phyloP scores from a whole-genome alignment of 2,329 filamentous ascomycete species.

The Ceratocystis colombiana region DNA sequence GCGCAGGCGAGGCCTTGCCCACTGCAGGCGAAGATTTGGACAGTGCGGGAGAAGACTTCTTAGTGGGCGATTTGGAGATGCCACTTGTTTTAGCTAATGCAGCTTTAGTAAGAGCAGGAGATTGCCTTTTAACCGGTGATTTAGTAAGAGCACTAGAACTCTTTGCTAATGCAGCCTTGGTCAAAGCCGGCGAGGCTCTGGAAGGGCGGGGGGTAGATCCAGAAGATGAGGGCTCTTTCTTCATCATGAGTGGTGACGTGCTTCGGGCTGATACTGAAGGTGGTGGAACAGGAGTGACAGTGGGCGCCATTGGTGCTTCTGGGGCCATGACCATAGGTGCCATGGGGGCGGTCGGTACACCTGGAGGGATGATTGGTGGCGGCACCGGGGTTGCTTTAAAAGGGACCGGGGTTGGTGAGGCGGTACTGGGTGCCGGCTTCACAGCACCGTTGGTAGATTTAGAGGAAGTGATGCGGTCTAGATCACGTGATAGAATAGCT shows the following conservation, averaged over 20 bases:
- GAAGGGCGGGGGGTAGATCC: slow-evolving; percentile 2
- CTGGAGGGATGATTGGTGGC: slow-evolving; percentile 20
- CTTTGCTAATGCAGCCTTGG: slow-evolving; percentile 15
- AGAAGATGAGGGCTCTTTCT: slow-evolving; percentile 21
- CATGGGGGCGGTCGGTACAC: slow-evolving; percentile 13
- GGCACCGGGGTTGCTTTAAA: slow-evolving; percentile 23
- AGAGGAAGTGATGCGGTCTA: slow-evolving; percentile 27
- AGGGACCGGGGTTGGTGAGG: slow-evolving; percentile 3
- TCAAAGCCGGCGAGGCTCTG: slow-evolving; percentile 19
- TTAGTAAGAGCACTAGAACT: not conserved
- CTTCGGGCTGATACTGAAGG: slow-evolving; percentile 12
- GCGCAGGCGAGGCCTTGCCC: slow-evolving; percentile 19
- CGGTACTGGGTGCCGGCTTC: slow-evolving; percentile 20
- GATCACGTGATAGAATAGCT: slow-evolving; percentile 32
- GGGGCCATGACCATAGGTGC: slow-evolving; percentile 23
- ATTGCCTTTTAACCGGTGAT: slow-evolving; percentile 20
- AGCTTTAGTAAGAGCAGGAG: slow-evolving; percentile 22
- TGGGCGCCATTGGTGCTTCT: slow-evolving; percentile 20
- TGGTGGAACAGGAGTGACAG: slow-evolving; percentile 17
- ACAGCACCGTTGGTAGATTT: slow-evolving; percentile 26
- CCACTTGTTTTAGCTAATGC: slow-evolving; percentile 20
- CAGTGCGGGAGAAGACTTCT: slow-evolving; percentile 20
- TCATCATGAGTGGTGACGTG: slow-evolving; percentile 22
- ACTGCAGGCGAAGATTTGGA: slow-evolving; percentile 17
- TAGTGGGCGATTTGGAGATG: slow-evolving; percentile 21